These are phyloP conservation scores for Nitzschia sp. DNA, from an alignment of 108 stramenopile genomes.

Conservation along the genomic window DNA sequence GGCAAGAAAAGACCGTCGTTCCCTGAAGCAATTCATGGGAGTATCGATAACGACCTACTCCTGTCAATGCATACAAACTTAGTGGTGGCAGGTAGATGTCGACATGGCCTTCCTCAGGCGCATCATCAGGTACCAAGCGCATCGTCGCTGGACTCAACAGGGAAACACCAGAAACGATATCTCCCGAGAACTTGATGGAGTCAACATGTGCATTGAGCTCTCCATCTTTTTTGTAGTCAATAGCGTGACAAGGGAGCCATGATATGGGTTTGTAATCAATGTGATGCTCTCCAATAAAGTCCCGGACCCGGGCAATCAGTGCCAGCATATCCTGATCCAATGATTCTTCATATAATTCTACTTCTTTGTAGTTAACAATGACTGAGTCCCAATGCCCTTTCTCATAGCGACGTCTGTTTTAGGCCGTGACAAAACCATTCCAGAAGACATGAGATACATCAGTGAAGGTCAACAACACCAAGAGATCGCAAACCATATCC, in stretches of 20 bases:
- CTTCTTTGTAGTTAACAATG: conserved; percentile 80
- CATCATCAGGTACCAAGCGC: conserved; percentile 57
- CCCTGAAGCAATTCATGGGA: conserved; percentile 69
- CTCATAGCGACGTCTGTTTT: conserved; percentile 50
- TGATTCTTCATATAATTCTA: conserved; percentile 52
- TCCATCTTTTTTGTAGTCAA: conserved; percentile 76
- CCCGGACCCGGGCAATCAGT: conserved; percentile 47
- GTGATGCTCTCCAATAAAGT: conserved; percentile 46
- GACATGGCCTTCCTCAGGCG: conserved; percentile 36
- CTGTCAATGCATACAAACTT: conserved; percentile 73
- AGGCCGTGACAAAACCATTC: too few species aligned
- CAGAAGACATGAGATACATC: too few species aligned
- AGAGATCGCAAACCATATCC: neutral
- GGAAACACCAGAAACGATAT: conserved; percentile 84
- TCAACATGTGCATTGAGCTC: conserved; percentile 85
- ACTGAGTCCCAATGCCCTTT: conserved; percentile 91
- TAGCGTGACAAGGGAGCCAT: conserved; percentile 86
- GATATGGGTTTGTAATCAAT: conserved; percentile 27
- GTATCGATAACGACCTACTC: conserved; percentile 64
- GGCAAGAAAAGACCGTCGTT: conserved; percentile 44
- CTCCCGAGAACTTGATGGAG: conserved; percentile 85
- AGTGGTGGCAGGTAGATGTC: conserved; percentile 71
- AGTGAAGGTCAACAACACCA: too few species aligned
- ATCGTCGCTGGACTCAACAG: conserved; percentile 70
- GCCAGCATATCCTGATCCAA: conserved; percentile 6